These are phyloP conservation scores for Pyrus betulifolia DNA, from an alignment of 306 rosid genomes.

Conservation along the genomic window DNA sequence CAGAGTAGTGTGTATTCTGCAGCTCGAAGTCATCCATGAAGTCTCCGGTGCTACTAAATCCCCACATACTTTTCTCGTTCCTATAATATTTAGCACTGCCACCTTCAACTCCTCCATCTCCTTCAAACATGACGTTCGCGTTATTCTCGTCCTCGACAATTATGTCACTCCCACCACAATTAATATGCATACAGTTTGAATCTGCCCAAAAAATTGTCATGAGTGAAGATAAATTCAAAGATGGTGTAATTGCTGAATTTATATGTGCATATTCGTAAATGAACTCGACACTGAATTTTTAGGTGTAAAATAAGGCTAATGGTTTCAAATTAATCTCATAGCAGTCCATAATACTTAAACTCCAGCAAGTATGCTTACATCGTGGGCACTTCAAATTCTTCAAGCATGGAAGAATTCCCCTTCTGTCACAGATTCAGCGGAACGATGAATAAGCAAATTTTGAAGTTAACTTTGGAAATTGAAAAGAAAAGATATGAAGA, in stretches of 20 bases:
- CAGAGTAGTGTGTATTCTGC: conserved; percentile 26
- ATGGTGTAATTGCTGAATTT: neutral
- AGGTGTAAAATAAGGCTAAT: too few species aligned
- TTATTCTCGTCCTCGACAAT: conserved; percentile 1
- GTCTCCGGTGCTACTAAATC: conserved; percentile 42
- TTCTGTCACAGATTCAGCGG: conserved; percentile 20
- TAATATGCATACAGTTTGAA: conserved; percentile 48
- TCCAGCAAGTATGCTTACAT: conserved; percentile 31
- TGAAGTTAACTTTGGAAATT: neutral
- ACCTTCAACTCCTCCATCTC: conserved; percentile 27
- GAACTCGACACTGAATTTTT: neutral
- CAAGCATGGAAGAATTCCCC: conserved; percentile 39
- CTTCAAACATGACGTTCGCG: conserved; percentile 5
- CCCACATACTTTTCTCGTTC: conserved; percentile 12
- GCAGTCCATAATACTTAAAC: neutral
- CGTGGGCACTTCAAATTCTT: conserved; percentile 41
- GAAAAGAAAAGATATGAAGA: neutral
- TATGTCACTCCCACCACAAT: conserved; percentile 39
- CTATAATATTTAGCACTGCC: conserved; percentile 19
- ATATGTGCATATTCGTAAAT: too few species aligned
- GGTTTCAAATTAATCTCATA: neutral
- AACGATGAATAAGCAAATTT: neutral
- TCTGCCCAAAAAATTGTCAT: conserved; percentile 24
- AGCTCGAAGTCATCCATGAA: conserved; percentile 22
- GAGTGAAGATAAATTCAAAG: neutral